A percentile compares a stretch with the other conserved stretches of the same genome.
phyloP scores from a whole-genome alignment of 306 rosid species.

The Citrullus mucosospermus region DNA sequence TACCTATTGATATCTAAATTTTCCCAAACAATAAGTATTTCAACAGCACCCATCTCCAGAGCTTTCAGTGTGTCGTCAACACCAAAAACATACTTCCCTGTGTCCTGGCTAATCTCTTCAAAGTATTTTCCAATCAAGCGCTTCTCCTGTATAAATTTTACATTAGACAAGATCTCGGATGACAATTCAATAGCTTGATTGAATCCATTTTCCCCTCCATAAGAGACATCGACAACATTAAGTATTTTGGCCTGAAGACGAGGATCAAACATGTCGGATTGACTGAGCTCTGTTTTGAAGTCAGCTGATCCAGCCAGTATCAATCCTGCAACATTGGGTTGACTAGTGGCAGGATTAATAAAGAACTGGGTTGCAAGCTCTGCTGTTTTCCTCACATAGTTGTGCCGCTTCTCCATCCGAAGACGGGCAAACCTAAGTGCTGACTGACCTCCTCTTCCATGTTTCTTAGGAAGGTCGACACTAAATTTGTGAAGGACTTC shows the following conservation, averaged over 20 bases:
- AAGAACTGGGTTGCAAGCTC: conserved; percentile 83
- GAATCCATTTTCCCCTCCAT: conserved; percentile 84
- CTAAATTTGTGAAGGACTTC: conserved; percentile 81
- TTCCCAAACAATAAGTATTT: conserved; percentile 78
- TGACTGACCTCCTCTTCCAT: conserved; percentile 94
- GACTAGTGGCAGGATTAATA: conserved; percentile 81
- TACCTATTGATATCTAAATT: conserved; percentile 67
- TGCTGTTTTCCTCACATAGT: conserved; percentile 83
- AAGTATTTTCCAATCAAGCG: conserved; percentile 73
- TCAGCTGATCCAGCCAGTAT: conserved; percentile 90
- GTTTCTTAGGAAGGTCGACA: conserved; percentile 81
- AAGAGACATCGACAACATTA: conserved; percentile 84
- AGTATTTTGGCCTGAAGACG: conserved; percentile 73
- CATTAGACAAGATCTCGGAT: conserved; percentile 63
- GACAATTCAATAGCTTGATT: conserved; percentile 84
- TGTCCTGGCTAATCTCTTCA: conserved; percentile 87
- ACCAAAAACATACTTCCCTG: conserved; percentile 82
- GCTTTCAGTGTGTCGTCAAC: conserved; percentile 83
- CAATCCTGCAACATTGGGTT: conserved; percentile 80
- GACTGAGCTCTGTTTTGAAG: conserved; percentile 87
- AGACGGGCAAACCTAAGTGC: conserved; percentile 89
- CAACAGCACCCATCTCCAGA: conserved; percentile 87
- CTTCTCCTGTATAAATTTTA: conserved; percentile 83
- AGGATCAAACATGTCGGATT: conserved; percentile 88
- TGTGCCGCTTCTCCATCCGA: conserved; percentile 83